Conservation (phyloP, 768 basidiomycete species). For the Boletales sp. region DNA sequence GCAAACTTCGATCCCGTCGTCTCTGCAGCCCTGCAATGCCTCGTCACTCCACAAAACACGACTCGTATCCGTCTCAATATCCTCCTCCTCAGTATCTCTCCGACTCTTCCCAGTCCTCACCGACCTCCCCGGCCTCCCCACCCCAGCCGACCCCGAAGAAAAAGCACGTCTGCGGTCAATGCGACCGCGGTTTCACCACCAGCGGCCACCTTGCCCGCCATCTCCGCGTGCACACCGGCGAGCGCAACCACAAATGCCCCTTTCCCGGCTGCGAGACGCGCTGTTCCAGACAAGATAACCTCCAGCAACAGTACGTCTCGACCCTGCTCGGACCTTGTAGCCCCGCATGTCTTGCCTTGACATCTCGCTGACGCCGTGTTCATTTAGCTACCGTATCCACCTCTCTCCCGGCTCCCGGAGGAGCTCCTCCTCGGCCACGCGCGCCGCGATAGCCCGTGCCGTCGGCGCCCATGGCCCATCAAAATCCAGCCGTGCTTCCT, state of each 20-base stretch:
- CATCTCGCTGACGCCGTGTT: conserved; percentile 9
- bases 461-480: conserved; percentile 20
- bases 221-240: conserved; percentile 87
- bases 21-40: conserved; percentile 33
- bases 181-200: conserved; percentile 80
- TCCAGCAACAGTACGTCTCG: conserved; percentile 41
- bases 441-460: conserved; percentile 53
- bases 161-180: conserved; percentile 64
- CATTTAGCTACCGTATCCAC: conserved; percentile 70
- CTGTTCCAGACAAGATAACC: conserved; percentile 87
- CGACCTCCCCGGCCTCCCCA: not conserved
- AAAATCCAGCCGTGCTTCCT: conserved; percentile 21
- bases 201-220: conserved; percentile 88
- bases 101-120: conserved; percentile 25
- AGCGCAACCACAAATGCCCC: conserved; percentile 88
- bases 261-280: conserved; percentile 94
- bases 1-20: conserved; percentile 24
- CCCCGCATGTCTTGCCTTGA: not conserved
- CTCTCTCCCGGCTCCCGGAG: conserved; percentile 76
- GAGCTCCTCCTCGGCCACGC: conserved; percentile 50
- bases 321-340: conserved; percentile 11
- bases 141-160: conserved; percentile 21
- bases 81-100: conserved; percentile 21
- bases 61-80: conserved; percentile 20
- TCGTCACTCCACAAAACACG: conserved; percentile 29